phyloP scores from a whole-genome alignment of 768 basidiomycete species.

The Paxillus rubicundulus region DNA sequence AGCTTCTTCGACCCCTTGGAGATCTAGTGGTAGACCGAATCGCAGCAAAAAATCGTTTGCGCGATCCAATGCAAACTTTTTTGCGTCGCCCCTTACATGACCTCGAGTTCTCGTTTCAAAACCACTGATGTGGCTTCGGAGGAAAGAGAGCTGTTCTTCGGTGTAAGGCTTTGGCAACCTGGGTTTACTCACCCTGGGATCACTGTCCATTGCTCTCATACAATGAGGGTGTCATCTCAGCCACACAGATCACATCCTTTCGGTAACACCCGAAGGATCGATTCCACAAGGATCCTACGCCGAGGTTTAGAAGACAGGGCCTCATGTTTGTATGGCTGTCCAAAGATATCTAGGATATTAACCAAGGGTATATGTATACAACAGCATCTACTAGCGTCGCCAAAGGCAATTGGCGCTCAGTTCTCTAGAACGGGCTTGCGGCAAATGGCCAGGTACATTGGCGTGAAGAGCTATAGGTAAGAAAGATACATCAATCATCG shows the following conservation, averaged over 20 bases:
- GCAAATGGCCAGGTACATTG: slow-evolving; percentile 74
- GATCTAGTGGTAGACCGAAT: slow-evolving; percentile 58
- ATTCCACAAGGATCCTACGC: slow-evolving; percentile 4
- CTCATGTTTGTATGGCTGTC: background rate
- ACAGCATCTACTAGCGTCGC: background rate
- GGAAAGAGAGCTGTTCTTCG: slow-evolving; percentile 58
- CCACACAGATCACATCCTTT: slow-evolving; percentile 14
- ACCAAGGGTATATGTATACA: background rate
- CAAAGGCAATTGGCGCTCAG: background rate
- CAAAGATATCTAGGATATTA: slow-evolving; percentile 1
- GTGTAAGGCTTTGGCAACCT: slow-evolving; percentile 64
- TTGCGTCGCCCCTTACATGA: slow-evolving; percentile 63
- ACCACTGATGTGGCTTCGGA: slow-evolving; percentile 50
- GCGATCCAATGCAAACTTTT: slow-evolving; percentile 63
- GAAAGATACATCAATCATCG: background rate
- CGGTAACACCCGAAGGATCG: slow-evolving; percentile 28
- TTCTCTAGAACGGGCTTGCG: slow-evolving; percentile 43
- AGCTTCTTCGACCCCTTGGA: slow-evolving; percentile 52
- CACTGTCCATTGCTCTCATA: slow-evolving; percentile 39
- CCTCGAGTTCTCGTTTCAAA: slow-evolving; percentile 61
- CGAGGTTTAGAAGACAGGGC: too few species aligned
- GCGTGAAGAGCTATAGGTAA: slow-evolving; percentile 72
- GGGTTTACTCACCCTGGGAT: slow-evolving; percentile 66
- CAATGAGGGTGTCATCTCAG: slow-evolving; percentile 11
- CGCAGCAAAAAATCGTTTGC: slow-evolving; percentile 58